A percentile compares a stretch with the other conserved stretches of the same genome.
These are phyloP conservation scores for Beauveria scarabaeidicola DNA, from an alignment of 2,329 filamentous ascomycete genomes.

Conservation along the genomic window DNA sequence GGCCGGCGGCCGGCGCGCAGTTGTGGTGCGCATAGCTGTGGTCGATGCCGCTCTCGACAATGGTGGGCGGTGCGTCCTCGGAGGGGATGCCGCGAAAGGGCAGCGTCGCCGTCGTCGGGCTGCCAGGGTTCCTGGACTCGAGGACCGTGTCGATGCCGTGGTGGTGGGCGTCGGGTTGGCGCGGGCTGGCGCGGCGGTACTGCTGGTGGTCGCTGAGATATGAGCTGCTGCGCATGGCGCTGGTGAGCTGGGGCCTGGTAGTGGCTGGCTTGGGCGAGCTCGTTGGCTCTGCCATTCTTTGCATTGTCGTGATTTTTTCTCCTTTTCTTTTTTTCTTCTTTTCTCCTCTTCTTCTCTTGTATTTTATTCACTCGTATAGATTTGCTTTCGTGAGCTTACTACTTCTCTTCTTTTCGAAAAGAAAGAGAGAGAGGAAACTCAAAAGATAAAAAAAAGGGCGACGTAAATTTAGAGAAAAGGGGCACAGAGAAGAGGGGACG, in stretches of 20 bases:
- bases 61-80: slow-evolving; percentile 47
- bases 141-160: slow-evolving; percentile 59
- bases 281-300: slow-evolving; percentile 5
- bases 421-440: neutral
- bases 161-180: slow-evolving; percentile 44
- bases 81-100: slow-evolving; percentile 54
- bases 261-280: neutral
- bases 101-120: slow-evolving; percentile 22
- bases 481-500: slow-evolving; percentile 1
- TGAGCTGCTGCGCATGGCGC: slow-evolving; percentile 50
- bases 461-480: neutral
- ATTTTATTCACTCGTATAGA: neutral
- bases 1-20: slow-evolving; percentile 46
- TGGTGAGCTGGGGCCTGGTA: slow-evolving; percentile 39
- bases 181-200: slow-evolving; percentile 40
- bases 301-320: neutral
- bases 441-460: neutral
- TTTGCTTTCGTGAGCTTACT: neutral
- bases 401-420: neutral
- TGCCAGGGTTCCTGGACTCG: slow-evolving; percentile 37
- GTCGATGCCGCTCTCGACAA: slow-evolving; percentile 54
- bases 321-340: neutral
- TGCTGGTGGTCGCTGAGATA: slow-evolving; percentile 57
- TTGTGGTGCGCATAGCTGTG: slow-evolving; percentile 56
- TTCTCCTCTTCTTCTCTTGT: neutral